A percentile compares a stretch with the other conserved stretches of the same genome.
Evolutionary conservation across 2,329 filamentous ascomycete species (phyloP).

Genomic region (Fusarium avenaceum): DNA sequence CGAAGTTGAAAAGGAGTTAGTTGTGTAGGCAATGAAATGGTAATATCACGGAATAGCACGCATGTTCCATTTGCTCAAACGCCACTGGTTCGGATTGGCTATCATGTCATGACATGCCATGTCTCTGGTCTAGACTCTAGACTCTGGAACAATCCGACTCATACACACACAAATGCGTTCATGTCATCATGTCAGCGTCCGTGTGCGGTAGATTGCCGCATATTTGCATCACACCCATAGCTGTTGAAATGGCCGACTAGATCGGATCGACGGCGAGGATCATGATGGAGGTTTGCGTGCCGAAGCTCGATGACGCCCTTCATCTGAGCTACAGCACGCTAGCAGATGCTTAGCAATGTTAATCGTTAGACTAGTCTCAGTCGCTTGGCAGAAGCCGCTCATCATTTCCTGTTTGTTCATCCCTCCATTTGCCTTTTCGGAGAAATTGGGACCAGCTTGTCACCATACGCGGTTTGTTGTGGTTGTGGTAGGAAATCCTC

Average conservation of each 20-base stretch:
- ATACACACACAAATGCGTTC: background rate
- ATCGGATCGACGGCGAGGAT: slow-evolving; percentile 40
- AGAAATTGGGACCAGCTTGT: slow-evolving; percentile 21
- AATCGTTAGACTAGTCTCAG: slow-evolving; percentile 29
- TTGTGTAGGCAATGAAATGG: slow-evolving; percentile 20
- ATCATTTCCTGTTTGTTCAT: slow-evolving; percentile 29
- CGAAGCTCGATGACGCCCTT: slow-evolving; percentile 31
- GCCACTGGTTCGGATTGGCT: background rate
- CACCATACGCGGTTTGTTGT: slow-evolving; percentile 3
- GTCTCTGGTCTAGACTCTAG: slow-evolving; percentile 2
- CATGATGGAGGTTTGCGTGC: slow-evolving; percentile 32
- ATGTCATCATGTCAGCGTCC: slow-evolving; percentile 16
- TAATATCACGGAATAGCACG: slow-evolving; percentile 8
- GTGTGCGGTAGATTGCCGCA: background rate
- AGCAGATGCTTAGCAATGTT: slow-evolving; percentile 25
- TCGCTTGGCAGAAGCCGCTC: slow-evolving; percentile 5
- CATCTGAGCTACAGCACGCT: slow-evolving; percentile 19
- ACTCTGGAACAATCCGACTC: background rate
- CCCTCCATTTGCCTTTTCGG: slow-evolving; percentile 11
- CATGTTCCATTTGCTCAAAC: background rate
- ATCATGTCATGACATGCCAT: background rate
- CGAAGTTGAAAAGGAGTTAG: background rate
- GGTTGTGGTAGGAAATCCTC: no score
- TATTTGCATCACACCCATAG: slow-evolving; percentile 19
- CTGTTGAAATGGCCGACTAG: background rate